phyloP scores from a whole-genome alignment of 2,329 filamentous ascomycete species.

The Colletotrichum coccodes region DNA sequence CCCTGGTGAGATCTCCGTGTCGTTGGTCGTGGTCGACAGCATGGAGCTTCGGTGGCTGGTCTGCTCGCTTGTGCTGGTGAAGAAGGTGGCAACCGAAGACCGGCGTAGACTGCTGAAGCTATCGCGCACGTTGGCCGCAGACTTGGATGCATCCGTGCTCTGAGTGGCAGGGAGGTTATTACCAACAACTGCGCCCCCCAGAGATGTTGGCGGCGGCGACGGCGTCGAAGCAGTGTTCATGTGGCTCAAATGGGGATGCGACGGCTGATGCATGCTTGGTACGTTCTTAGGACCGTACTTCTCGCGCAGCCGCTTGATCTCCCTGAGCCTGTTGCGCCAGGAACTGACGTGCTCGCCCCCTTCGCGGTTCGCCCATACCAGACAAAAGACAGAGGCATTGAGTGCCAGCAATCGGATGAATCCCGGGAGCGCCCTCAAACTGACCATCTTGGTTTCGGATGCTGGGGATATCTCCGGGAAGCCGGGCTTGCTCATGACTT shows the following conservation, averaged over 20 bases:
- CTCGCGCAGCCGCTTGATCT: conserved; percentile 85
- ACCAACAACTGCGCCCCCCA: conserved; percentile 42
- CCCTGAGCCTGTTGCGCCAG: conserved; percentile 87
- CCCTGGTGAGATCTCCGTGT: conserved; percentile 58
- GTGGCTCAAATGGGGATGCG: conserved; percentile 35
- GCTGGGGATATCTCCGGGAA: conserved; percentile 94
- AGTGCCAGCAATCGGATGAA: conserved; percentile 91
- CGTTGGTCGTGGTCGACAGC: conserved; percentile 62
- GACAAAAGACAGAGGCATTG: conserved; percentile 92
- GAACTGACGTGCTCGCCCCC: conserved; percentile 87
- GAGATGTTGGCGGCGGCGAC: conserved; percentile 42
- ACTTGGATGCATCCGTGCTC: conserved; percentile 47
- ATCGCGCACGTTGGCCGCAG: conserved; percentile 64
- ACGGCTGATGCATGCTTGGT: conserved; percentile 39
- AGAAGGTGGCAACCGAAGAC: conserved; percentile 74
- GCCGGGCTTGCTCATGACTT: conserved; percentile 86
- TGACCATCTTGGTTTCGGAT: conserved; percentile 88
- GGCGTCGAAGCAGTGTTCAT: conserved; percentile 40
- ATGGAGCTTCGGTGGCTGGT: conserved; percentile 68
- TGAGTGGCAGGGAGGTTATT: conserved; percentile 20
- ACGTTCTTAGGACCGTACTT: conserved; percentile 63
- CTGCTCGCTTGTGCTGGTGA: conserved; percentile 66
- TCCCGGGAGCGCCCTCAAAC: conserved; percentile 80
- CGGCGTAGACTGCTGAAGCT: conserved; percentile 70
- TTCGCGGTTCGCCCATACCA: conserved; percentile 84